Evolutionary conservation across 164 flowering plant genomes (phyloP).

Genomic region (Saururus chinensis): DNA sequence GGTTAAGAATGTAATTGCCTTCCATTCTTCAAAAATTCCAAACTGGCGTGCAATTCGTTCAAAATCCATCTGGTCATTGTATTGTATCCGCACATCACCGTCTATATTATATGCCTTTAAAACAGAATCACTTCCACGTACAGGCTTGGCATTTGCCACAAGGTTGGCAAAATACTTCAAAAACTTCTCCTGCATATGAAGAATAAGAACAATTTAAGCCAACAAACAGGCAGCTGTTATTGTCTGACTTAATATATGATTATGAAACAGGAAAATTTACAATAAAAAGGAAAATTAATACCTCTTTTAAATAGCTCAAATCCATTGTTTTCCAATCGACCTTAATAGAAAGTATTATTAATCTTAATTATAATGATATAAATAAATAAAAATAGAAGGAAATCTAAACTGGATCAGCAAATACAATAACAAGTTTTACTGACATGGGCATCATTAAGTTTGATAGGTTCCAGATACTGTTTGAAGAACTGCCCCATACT

Average conservation of each 20-base stretch:
- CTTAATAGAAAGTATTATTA: slow-evolving; percentile 40
- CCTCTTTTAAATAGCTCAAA: slow-evolving; percentile 81
- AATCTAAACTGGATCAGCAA: not conserved
- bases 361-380: slow-evolving; percentile 26
- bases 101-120: slow-evolving; percentile 60
- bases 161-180: slow-evolving; percentile 47
- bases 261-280: not conserved
- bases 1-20: slow-evolving; percentile 32
- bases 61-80: slow-evolving; percentile 60
- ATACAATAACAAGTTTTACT: slow-evolving; percentile 3
- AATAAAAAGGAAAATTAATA: slow-evolving; percentile 15
- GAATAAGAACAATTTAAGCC: not conserved
- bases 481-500: slow-evolving; percentile 94
- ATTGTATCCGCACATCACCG: slow-evolving; percentile 76
- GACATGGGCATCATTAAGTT: slow-evolving; percentile 77
- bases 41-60: slow-evolving; percentile 69
- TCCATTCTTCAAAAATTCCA: slow-evolving; percentile 97
- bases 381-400: slow-evolving; percentile 4
- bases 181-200: slow-evolving; percentile 51
- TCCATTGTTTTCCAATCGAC: slow-evolving; percentile 92
- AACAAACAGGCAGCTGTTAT: not conserved
- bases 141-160: slow-evolving; percentile 60
- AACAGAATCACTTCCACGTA: slow-evolving; percentile 56
- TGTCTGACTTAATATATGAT: not conserved
- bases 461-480: slow-evolving; percentile 88